Percentiles rank a stretch among this genome's conserved stretches.
Conservation (phyloP, 805 yeast genomes). For the Pichia kluyveri region DNA sequence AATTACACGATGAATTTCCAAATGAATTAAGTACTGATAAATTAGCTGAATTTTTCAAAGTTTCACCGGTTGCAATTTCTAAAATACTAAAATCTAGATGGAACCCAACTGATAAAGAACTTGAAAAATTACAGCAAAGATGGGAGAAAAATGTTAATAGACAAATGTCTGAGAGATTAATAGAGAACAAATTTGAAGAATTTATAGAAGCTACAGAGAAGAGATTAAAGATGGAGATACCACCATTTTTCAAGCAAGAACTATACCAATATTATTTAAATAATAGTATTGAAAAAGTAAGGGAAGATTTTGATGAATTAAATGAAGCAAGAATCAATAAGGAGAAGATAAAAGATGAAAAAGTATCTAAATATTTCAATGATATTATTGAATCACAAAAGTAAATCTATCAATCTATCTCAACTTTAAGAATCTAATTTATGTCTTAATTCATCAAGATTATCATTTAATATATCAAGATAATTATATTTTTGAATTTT, state of each 20-base stretch:
- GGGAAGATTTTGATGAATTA: conserved; percentile 16
- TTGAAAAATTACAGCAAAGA: conserved; percentile 34
- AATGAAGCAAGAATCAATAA: conserved; percentile 16
- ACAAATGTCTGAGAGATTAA: conserved; percentile 14
- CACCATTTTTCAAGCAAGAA: conserved; percentile 21
- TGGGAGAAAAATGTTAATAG: conserved; percentile 44
- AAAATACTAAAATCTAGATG: conserved; percentile 72
- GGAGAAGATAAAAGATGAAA: conserved; percentile 10
- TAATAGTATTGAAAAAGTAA: conserved; percentile 18
- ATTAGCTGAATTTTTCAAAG: conserved; percentile 52
- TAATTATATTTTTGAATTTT: too few relatives aligned
- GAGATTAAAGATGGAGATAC: conserved; percentile 22
- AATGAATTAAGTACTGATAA: conserved; percentile 45
- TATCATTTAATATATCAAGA: too few relatives aligned
- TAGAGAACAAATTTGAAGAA: conserved; percentile 19
- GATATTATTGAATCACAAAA: background rate
- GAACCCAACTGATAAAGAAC: conserved; percentile 56
- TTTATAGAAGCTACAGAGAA: conserved; percentile 23
- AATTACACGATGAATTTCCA: conserved; percentile 50
- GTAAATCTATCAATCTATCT: too few relatives aligned
- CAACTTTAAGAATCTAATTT: too few relatives aligned
- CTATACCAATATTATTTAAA: conserved; percentile 16
- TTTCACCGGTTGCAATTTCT: conserved; percentile 77
- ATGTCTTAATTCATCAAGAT: too few relatives aligned
- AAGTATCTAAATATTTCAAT: conserved; percentile 2